These are phyloP conservation scores for Pseudocercospora cruenta DNA, from an alignment of 2,329 filamentous ascomycete genomes.

Conservation along the genomic window DNA sequence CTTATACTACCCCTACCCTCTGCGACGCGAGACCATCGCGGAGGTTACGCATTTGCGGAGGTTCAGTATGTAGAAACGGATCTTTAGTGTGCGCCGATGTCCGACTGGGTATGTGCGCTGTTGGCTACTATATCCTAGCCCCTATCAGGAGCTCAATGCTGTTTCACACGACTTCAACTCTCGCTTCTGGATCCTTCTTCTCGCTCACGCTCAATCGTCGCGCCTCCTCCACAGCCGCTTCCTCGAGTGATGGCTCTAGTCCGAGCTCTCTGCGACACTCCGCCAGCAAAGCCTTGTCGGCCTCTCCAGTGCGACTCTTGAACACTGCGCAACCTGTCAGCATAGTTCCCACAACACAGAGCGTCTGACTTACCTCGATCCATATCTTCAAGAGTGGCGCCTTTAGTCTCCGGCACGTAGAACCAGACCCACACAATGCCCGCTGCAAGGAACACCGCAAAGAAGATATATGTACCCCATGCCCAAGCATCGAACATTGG, in stretches of 20 bases:
- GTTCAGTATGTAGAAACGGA: too few relatives aligned
- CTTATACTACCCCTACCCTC: too few relatives aligned
- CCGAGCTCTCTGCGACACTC: constrained; percentile 13
- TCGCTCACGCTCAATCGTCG: constrained; percentile 6
- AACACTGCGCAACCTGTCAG: constrained; percentile 23
- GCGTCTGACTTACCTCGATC: constrained; percentile 17
- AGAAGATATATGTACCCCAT: constrained; percentile 65
- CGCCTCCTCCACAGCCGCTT: constrained; percentile 13
- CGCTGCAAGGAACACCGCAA: constrained; percentile 57
- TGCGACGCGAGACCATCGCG: too few relatives aligned
- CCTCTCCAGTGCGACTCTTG: constrained; percentile 18
- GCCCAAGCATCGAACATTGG: constrained; percentile 52
- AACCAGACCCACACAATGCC: constrained; percentile 56
- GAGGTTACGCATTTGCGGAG: too few relatives aligned
- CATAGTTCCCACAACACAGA: neutral
- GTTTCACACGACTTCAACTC: constrained; percentile 10
- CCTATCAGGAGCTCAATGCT: neutral
- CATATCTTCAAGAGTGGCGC: constrained; percentile 38
- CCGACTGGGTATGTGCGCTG: too few relatives aligned
- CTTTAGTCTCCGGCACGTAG: constrained; percentile 62
- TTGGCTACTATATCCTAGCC: too few relatives aligned
- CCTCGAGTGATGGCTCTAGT: constrained; percentile 10
- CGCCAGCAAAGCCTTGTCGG: constrained; percentile 6
- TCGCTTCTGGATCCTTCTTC: constrained; percentile 12
- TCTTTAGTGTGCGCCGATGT: too few relatives aligned